Evolutionary conservation across 805 yeast genomes (phyloP).

Genomic region (Pichia thaimueangensis): DNA sequence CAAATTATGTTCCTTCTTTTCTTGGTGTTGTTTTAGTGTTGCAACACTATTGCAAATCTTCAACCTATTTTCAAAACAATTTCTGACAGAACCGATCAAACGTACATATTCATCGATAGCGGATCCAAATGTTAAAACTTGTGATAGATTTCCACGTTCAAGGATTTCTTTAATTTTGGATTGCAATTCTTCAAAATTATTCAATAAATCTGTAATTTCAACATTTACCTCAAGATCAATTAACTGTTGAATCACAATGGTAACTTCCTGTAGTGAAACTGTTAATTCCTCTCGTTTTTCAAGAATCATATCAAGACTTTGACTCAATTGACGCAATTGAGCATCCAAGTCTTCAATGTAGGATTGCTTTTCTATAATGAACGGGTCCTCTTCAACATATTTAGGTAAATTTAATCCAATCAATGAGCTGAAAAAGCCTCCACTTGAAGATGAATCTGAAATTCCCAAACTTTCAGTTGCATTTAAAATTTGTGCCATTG

Average conservation of each 20-base stretch:
- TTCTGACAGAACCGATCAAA: conserved; percentile 64
- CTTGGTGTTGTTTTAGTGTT: conserved; percentile 36
- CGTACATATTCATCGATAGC: conserved; percentile 86
- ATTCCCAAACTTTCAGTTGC: conserved; percentile 17
- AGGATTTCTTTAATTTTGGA: conserved; percentile 62
- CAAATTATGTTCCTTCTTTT: conserved; percentile 40
- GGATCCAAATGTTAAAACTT: conserved; percentile 76
- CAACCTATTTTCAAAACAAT: conserved; percentile 68
- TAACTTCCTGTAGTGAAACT: conserved; percentile 60
- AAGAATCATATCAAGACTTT: conserved; percentile 67
- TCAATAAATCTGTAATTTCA: conserved; percentile 54
- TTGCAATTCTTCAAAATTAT: conserved; percentile 69
- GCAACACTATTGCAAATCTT: conserved; percentile 44
- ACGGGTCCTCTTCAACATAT: conserved; percentile 72
- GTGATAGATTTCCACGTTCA: conserved; percentile 76
- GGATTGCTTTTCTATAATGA: conserved; percentile 60
- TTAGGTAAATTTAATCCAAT: conserved; percentile 58
- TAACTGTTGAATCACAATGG: conserved; percentile 45
- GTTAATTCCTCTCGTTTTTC: conserved; percentile 72
- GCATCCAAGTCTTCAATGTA: conserved; percentile 67
- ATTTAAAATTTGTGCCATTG: conserved; percentile 25
- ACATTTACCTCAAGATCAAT: conserved; percentile 72
- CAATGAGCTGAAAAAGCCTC: conserved; percentile 65
- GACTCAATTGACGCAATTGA: conserved; percentile 62
- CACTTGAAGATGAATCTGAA: conserved; percentile 18